Conservation (phyloP, 2,329 filamentous ascomycete genomes). For the Cladobotryum protrusum region DNA sequence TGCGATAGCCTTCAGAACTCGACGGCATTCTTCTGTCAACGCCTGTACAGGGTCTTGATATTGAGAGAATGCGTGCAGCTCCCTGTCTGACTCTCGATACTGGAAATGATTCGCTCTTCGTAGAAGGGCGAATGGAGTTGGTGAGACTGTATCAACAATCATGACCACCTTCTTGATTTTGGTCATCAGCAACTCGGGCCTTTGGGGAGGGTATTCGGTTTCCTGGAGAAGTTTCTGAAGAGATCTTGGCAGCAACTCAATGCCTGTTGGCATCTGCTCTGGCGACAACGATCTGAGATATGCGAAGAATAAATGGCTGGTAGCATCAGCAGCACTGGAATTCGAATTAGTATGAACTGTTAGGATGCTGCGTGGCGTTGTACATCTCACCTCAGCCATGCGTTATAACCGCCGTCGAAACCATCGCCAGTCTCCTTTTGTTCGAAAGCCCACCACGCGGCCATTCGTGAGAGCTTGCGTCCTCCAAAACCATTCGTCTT, state of each 20-base stretch:
- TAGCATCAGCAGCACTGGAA: slow-evolving; percentile 79
- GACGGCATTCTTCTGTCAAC: slow-evolving; percentile 86
- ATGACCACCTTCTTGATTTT: slow-evolving; percentile 87
- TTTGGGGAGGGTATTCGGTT: slow-evolving; percentile 86
- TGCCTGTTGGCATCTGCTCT: slow-evolving; percentile 69
- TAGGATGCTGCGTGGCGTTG: no score
- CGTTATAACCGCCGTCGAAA: slow-evolving; percentile 89
- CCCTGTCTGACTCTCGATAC: slow-evolving; percentile 81
- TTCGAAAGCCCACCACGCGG: slow-evolving; percentile 98
- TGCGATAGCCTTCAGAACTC: slow-evolving; percentile 84
- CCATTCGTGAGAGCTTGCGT: slow-evolving; percentile 88
- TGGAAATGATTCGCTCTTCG: slow-evolving; percentile 91
- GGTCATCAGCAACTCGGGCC: slow-evolving; percentile 68
- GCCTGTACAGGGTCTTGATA: slow-evolving; percentile 85
- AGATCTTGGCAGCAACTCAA: slow-evolving; percentile 81
- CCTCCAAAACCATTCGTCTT: slow-evolving; percentile 91
- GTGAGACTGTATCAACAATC: slow-evolving; percentile 92
- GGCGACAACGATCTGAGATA: slow-evolving; percentile 87
- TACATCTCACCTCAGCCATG: slow-evolving; percentile 65
- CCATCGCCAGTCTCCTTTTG: slow-evolving; percentile 80
- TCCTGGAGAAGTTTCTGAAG: slow-evolving; percentile 85
- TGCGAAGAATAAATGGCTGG: slow-evolving; percentile 95
- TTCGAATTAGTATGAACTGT: slow-evolving; percentile 8
- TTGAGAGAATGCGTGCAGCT: slow-evolving; percentile 78
- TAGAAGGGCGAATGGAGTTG: slow-evolving; percentile 85